Percentiles rank a stretch among this genome's conserved stretches.
Evolutionary conservation across 108 stramenopile species (phyloP).

Genomic region (Licmophora abbreviata): DNA sequence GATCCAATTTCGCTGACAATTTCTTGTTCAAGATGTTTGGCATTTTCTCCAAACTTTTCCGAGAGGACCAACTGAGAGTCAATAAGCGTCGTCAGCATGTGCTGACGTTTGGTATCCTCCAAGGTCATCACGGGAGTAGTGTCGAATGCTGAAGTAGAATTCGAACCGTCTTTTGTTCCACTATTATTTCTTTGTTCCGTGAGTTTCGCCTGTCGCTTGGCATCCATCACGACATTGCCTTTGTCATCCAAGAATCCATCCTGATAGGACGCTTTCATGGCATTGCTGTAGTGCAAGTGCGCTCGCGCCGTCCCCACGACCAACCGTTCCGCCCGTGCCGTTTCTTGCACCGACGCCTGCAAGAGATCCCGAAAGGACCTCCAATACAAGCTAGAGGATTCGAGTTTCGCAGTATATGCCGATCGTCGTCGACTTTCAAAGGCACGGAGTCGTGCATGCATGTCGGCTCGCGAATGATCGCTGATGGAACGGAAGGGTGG

Average conservation of each 20-base stretch:
- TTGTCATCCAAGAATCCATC: slow-evolving; percentile 55
- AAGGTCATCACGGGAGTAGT: background rate
- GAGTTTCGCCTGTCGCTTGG: slow-evolving; percentile 37
- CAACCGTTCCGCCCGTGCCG: slow-evolving; percentile 50
- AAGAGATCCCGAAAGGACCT: slow-evolving; percentile 61
- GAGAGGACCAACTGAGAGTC: slow-evolving; percentile 24
- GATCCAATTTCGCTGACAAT: slow-evolving; percentile 21
- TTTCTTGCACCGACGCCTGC: slow-evolving; percentile 45
- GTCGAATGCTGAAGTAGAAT: background rate
- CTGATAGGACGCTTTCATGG: slow-evolving; percentile 37
- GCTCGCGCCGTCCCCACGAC: slow-evolving; percentile 51
- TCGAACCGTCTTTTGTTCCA: background rate
- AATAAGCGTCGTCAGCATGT: slow-evolving; percentile 16
- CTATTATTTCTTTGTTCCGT: background rate
- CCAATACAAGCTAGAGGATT: slow-evolving; percentile 67
- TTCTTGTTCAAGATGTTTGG: slow-evolving; percentile 23
- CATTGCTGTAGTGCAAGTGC: slow-evolving; percentile 29
- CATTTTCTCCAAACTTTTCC: slow-evolving; percentile 18
- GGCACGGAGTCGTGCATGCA: slow-evolving; percentile 36
- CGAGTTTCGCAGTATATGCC: slow-evolving; percentile 59
- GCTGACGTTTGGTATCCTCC: background rate
- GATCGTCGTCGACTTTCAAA: slow-evolving; percentile 58
- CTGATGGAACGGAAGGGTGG: too few species aligned
- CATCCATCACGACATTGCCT: slow-evolving; percentile 41
- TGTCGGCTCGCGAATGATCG: slow-evolving; percentile 1